These are phyloP conservation scores for Dendrocalamus sinicus DNA, from an alignment of 176 grass and related monocot species.

Conservation along the genomic window DNA sequence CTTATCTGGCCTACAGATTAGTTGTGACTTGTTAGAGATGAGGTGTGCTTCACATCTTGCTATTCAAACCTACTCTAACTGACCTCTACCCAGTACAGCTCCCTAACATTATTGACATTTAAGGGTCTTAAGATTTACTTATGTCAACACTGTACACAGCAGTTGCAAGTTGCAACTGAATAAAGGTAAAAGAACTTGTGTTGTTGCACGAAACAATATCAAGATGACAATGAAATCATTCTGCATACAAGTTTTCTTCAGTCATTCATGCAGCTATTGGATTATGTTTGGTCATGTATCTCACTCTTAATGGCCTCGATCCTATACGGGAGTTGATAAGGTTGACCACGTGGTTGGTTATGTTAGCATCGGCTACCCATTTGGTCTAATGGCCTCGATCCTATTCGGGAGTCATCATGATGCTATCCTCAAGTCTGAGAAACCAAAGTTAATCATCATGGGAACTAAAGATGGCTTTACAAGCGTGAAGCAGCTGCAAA, in stretches of 20 bases:
- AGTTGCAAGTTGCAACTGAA: too few species aligned
- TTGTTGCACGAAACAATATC: conserved; percentile 3
- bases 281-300: conserved; percentile 39
- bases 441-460: conserved; percentile 89
- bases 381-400: conserved; percentile 81
- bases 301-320: conserved; percentile 25
- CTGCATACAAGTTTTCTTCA: conserved; percentile 4
- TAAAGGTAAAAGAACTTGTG: background rate
- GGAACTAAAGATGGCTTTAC: conserved; percentile 95
- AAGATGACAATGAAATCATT: conserved; percentile 14
- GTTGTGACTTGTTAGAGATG: background rate
- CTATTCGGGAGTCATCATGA: conserved; percentile 92
- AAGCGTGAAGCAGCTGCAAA: conserved; percentile 89
- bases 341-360: conserved; percentile 83
- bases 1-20: background rate
- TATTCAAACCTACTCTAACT: background rate
- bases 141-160: background rate
- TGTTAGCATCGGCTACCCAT: conserved; percentile 86
- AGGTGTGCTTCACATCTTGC: background rate
- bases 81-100: background rate
- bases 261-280: background rate
- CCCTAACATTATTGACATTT: background rate
- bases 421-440: conserved; percentile 74
- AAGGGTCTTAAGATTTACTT: conserved; percentile 19
- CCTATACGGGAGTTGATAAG: conserved; percentile 57